A percentile compares a stretch with the other conserved stretches of the same genome.
These are phyloP conservation scores for Dipodascus albidus DNA, from an alignment of 805 yeast species.

Conservation along the genomic window DNA sequence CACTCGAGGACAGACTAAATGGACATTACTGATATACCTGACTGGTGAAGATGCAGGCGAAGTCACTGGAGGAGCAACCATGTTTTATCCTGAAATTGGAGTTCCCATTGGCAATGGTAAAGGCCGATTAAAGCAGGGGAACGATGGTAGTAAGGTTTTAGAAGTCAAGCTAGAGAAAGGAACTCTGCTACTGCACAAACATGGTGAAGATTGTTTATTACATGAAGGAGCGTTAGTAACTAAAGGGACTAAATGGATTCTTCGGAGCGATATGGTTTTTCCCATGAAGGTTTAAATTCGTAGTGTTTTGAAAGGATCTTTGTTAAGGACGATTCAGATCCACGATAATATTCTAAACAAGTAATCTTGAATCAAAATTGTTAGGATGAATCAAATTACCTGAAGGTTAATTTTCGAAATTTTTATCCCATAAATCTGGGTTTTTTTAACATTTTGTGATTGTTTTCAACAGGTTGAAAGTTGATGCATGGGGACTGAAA, in stretches of 20 bases:
- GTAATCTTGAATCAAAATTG: too few species aligned
- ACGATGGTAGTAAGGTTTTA: conserved; percentile 16
- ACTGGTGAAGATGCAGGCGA: conserved; percentile 40
- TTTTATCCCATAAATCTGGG: too few species aligned
- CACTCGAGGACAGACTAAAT: conserved; percentile 34
- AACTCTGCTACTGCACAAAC: conserved; percentile 50
- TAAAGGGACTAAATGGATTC: conserved; percentile 49
- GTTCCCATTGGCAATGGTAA: conserved; percentile 5
- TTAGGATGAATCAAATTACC: too few species aligned
- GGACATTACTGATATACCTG: conserved; percentile 50
- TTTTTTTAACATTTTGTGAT: too few species aligned
- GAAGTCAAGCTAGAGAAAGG: conserved; percentile 41
- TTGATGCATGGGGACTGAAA: too few species aligned
- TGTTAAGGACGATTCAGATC: too few species aligned
- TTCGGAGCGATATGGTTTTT: conserved; percentile 44
- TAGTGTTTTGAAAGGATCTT: too few species aligned
- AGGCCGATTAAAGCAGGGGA: background rate
- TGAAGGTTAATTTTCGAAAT: too few species aligned
- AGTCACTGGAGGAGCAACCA: conserved; percentile 48
- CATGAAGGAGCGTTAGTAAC: conserved; percentile 47
- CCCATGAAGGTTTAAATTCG: background rate
- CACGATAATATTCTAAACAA: too few species aligned
- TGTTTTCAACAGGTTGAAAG: too few species aligned
- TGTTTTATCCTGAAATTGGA: conserved; percentile 30
- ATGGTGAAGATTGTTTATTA: conserved; percentile 50